These are phyloP conservation scores for Bryopsis sp. DNA, from an alignment of 139 green algal genomes.

Conservation along the genomic window DNA sequence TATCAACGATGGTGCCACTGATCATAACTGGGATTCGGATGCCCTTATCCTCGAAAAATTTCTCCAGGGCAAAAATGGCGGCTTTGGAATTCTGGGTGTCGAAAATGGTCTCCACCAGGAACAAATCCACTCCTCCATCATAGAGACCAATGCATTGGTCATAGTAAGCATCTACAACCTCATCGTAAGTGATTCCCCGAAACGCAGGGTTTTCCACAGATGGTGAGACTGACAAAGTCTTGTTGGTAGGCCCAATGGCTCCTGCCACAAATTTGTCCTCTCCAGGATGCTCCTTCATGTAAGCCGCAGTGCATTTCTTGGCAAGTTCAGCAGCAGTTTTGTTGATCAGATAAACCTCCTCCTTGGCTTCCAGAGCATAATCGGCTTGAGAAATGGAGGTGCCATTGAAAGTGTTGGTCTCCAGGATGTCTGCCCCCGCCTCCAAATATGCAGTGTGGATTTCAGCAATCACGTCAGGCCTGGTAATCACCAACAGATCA, in stretches of 20 bases:
- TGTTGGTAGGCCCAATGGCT: slow-evolving; percentile 93
- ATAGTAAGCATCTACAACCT: slow-evolving; percentile 91
- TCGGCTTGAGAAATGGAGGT: slow-evolving; percentile 86
- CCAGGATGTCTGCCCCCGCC: slow-evolving; percentile 91
- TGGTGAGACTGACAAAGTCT: slow-evolving; percentile 90
- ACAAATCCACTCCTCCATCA: slow-evolving; percentile 87
- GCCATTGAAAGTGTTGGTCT: slow-evolving; percentile 99
- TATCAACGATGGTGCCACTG: slow-evolving; percentile 94
- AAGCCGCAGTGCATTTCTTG: slow-evolving; percentile 57
- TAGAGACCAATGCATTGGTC: slow-evolving; percentile 79
- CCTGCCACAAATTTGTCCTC: slow-evolving; percentile 84
- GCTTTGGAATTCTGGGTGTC: slow-evolving; percentile 97
- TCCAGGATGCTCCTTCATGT: slow-evolving; percentile 68
- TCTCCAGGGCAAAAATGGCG: slow-evolving; percentile 87
- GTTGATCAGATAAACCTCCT: slow-evolving; percentile 92
- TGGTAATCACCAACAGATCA: slow-evolving; percentile 90
- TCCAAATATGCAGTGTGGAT: slow-evolving; percentile 92
- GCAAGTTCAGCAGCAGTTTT: slow-evolving; percentile 71
- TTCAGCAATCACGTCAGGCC: slow-evolving; percentile 82
- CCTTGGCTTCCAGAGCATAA: slow-evolving; percentile 77
- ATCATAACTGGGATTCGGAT: slow-evolving; percentile 87
- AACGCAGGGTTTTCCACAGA: slow-evolving; percentile 95
- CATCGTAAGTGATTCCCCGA: slow-evolving; percentile 88
- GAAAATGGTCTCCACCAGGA: slow-evolving; percentile 99
- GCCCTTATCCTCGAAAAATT: slow-evolving; percentile 74